Evolutionary conservation across 1,284 basidiomycete genomes (phyloP).

Genomic region (Sanghuangporus weigelae): DNA sequence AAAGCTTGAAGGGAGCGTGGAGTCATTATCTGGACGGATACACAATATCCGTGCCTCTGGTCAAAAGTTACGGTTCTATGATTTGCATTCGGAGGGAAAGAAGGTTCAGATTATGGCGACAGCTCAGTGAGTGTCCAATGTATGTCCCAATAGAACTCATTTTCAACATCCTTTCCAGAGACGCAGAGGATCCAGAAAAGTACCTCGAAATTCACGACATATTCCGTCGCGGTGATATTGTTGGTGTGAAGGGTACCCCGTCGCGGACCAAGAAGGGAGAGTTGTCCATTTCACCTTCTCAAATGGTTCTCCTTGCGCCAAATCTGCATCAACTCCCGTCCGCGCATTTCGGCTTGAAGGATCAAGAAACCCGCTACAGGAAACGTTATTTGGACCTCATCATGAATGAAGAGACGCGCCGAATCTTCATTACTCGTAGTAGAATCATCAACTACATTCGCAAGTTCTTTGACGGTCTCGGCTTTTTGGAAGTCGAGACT

Average conservation of each 20-base stretch:
- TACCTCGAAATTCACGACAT: conserved; percentile 79
- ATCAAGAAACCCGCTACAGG: conserved; percentile 96
- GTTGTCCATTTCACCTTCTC: conserved; percentile 81
- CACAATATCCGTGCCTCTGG: conserved; percentile 86
- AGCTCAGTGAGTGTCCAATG: conserved; percentile 58
- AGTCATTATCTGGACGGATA: conserved; percentile 83
- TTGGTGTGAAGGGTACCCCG: conserved; percentile 87
- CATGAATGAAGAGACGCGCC: conserved; percentile 87
- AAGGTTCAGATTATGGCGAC: conserved; percentile 97
- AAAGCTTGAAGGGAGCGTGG: conserved; percentile 47
- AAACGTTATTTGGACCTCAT: conserved; percentile 99
- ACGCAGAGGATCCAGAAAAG: conserved; percentile 61
- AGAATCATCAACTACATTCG: conserved; percentile 89
- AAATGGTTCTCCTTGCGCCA: conserved; percentile 88
- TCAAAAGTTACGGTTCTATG: conserved; percentile 91
- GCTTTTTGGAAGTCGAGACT: conserved; percentile 99
- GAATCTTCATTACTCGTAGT: conserved; percentile 87
- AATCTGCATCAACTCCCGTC: conserved; percentile 96
- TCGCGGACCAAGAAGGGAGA: conserved; percentile 96
- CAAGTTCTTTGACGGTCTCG: conserved; percentile 85
- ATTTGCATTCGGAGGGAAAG: conserved; percentile 87
- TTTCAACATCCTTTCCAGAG: conserved; percentile 36
- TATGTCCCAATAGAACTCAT: not conserved
- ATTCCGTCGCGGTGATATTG: conserved; percentile 94
- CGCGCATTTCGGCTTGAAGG: conserved; percentile 87